Conservation (phyloP, 169 alveolate genomes). For the Eimeria tenella region DNA sequence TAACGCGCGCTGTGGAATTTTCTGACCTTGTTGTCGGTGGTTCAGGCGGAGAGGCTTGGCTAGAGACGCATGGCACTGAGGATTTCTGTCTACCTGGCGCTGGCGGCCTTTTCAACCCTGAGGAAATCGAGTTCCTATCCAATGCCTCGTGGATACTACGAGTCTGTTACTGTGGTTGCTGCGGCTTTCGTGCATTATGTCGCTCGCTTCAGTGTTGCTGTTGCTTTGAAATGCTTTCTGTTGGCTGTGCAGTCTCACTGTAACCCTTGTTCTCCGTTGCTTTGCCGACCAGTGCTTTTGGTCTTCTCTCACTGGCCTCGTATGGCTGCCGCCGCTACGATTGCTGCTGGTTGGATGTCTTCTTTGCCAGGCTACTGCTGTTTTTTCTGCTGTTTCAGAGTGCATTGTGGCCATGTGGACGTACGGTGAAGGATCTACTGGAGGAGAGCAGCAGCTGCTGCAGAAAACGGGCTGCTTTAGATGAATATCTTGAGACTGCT, state of each 20-base stretch:
- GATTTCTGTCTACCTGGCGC: background rate
- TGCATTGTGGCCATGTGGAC: conserved; percentile 19
- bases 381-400: background rate
- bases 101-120: background rate
- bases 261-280: too few relatives aligned
- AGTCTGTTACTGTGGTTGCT: background rate
- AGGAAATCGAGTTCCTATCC: conserved; percentile 14
- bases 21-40: background rate
- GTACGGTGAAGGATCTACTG: background rate
- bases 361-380: background rate
- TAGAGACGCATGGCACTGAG: conserved; percentile 9
- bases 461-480: background rate
- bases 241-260: background rate
- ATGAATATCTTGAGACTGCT: background rate
- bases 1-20: background rate
- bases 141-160: background rate
- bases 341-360: too few relatives aligned
- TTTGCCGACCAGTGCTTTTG: too few relatives aligned
- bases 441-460: background rate
- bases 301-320: too few relatives aligned
- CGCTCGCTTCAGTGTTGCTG: background rate
- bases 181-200: background rate
- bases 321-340: too few relatives aligned
- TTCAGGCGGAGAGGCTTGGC: conserved; percentile 14
- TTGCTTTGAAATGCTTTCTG: background rate